Conservation (phyloP, 768 basidiomycete species). For the Gloeopeniophorella convolvens region DNA sequence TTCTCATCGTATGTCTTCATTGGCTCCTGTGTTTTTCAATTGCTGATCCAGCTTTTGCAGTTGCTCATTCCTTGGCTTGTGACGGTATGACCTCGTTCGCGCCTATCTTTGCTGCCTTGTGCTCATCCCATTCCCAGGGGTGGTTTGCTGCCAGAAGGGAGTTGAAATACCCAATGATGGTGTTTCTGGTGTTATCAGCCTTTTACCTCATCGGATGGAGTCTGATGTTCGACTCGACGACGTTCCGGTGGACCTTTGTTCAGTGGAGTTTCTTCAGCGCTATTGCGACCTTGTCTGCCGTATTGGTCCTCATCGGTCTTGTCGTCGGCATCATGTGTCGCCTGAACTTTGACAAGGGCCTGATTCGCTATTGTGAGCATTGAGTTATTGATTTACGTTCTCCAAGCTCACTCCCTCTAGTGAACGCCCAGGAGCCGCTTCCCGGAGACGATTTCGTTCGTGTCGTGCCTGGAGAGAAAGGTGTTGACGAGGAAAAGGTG, state of each 20-base stretch:
- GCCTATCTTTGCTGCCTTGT: not conserved
- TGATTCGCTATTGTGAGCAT: slow-evolving; percentile 56
- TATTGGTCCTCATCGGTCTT: slow-evolving; percentile 48
- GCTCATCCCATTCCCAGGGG: slow-evolving; percentile 37
- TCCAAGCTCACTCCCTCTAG: slow-evolving; percentile 29
- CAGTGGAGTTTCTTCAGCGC: slow-evolving; percentile 71
- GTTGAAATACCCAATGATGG: slow-evolving; percentile 46
- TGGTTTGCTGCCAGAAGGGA: slow-evolving; percentile 75
- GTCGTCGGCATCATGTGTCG: slow-evolving; percentile 61
- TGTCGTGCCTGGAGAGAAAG: slow-evolving; percentile 24
- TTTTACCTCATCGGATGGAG: slow-evolving; percentile 65
- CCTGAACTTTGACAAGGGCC: slow-evolving; percentile 72
- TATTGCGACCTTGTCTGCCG: slow-evolving; percentile 51
- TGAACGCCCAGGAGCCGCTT: slow-evolving; percentile 48
- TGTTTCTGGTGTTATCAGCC: slow-evolving; percentile 56
- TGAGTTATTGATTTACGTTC: not conserved
- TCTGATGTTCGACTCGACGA: slow-evolving; percentile 62
- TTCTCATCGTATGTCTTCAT: slow-evolving; percentile 47
- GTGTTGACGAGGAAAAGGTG: slow-evolving; percentile 42
- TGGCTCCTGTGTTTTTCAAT: not conserved
- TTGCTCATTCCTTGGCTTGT: slow-evolving; percentile 66
- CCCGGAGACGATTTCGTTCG: slow-evolving; percentile 38
- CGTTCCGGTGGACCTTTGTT: slow-evolving; percentile 71
- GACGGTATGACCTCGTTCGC: slow-evolving; percentile 32
- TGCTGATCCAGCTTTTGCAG: slow-evolving; percentile 30